These are phyloP conservation scores for Saccharomycopsis schoenii DNA, from an alignment of 805 yeast species.

Conservation along the genomic window DNA sequence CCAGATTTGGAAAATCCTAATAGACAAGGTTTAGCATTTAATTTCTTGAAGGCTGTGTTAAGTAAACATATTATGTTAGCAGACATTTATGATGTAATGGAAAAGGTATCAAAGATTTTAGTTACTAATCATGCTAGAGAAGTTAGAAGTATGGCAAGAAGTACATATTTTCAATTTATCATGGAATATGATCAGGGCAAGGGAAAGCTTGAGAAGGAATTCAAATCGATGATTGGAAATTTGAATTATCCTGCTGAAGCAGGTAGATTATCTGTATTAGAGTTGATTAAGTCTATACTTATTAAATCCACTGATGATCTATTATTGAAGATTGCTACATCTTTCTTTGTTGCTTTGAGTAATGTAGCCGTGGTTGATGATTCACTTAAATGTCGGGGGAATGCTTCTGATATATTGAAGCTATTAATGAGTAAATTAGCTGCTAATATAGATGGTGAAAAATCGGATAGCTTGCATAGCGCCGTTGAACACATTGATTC, in stretches of 20 bases:
- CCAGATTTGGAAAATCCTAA: slow-evolving; percentile 89
- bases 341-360: slow-evolving; percentile 77
- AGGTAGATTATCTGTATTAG: slow-evolving; percentile 89
- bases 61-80: slow-evolving; percentile 67
- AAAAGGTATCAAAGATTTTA: slow-evolving; percentile 71
- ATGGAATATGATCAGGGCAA: slow-evolving; percentile 93
- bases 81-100: slow-evolving; percentile 85
- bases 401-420: slow-evolving; percentile 57
- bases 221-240: slow-evolving; percentile 71
- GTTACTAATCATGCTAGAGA: slow-evolving; percentile 78
- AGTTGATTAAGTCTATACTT: slow-evolving; percentile 62
- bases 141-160: slow-evolving; percentile 76
- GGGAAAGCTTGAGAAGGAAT: slow-evolving; percentile 73
- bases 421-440: slow-evolving; percentile 43
- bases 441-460: background rate
- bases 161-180: slow-evolving; percentile 72
- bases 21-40: slow-evolving; percentile 80
- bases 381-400: slow-evolving; percentile 69
- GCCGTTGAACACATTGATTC: slow-evolving; percentile 27
- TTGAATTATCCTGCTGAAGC: slow-evolving; percentile 73
- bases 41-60: slow-evolving; percentile 71
- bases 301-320: slow-evolving; percentile 53
- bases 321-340: slow-evolving; percentile 49
- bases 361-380: slow-evolving; percentile 73
- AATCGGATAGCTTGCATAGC: slow-evolving; percentile 22